Evolutionary conservation across 768 basidiomycete genomes (phyloP).

Genomic region (Strobilomyces confusus): DNA sequence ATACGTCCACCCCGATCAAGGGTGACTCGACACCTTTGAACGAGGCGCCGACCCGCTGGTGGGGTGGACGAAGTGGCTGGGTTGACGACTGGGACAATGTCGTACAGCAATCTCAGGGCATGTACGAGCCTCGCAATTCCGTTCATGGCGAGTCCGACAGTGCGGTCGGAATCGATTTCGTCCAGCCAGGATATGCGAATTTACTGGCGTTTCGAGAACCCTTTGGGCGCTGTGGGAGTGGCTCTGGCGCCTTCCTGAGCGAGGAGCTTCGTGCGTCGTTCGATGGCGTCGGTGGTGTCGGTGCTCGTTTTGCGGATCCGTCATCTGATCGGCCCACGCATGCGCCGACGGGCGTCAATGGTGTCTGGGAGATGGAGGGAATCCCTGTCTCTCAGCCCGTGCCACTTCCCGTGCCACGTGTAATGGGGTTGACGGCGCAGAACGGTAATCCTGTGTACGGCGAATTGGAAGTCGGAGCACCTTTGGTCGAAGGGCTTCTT

Average conservation of each 20-base stretch:
- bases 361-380: constrained; percentile 1
- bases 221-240: background rate
- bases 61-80: constrained; percentile 18
- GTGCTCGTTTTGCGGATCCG: background rate
- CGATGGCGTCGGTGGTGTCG: background rate
- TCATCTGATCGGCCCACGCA: background rate
- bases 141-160: background rate
- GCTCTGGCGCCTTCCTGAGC: constrained; percentile 13
- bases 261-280: constrained; percentile 23
- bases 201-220: constrained; percentile 2
- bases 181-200: background rate
- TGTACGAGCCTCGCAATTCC: background rate
- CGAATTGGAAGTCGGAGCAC: constrained; percentile 1
- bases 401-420: constrained; percentile 5
- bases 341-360: background rate
- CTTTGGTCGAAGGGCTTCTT: background rate
- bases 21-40: constrained; percentile 14
- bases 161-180: background rate
- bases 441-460: background rate
- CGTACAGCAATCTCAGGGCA: background rate
- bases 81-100: constrained; percentile 17
- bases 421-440: background rate
- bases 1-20: background rate
- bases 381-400: background rate
- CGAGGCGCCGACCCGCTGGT: constrained; percentile 19